Evolutionary conservation across 495 filamentous ascomycete genomes (phyloP).

Genomic region (Aspergillus panamensis): DNA sequence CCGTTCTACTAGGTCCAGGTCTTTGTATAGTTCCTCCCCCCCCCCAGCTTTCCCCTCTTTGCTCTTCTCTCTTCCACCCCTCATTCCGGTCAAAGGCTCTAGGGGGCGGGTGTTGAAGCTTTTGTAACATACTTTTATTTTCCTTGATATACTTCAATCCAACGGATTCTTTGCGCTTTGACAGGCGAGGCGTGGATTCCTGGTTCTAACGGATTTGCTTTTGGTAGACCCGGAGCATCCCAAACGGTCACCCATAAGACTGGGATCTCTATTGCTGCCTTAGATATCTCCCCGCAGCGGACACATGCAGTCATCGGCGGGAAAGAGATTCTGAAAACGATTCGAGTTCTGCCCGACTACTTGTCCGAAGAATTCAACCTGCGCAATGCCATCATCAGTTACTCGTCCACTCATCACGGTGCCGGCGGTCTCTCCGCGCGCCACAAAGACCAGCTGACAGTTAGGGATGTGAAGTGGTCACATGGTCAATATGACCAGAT

Average conservation of each 20-base stretch:
- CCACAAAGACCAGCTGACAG: constrained; percentile 70
- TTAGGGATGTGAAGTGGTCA: constrained; percentile 83
- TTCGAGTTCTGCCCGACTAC: constrained; percentile 64
- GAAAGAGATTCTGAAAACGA: constrained; percentile 78
- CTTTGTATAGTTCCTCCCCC: constrained; percentile 26
- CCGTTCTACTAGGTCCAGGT: constrained; percentile 42
- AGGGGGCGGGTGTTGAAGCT: neutral
- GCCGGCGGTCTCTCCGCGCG: constrained; percentile 48
- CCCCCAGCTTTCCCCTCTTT: constrained; percentile 1
- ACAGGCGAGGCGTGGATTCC: constrained; percentile 6
- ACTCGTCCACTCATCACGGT: constrained; percentile 59
- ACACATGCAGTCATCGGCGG: constrained; percentile 78
- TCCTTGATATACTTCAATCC: neutral
- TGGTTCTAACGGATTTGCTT: constrained; percentile 22
- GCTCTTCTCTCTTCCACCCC: constrained; percentile 3
- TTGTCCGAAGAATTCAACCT: constrained; percentile 78
- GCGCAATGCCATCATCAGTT: constrained; percentile 67
- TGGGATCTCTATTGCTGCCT: constrained; percentile 64
- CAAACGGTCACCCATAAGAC: constrained; percentile 73
- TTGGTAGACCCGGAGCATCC: constrained; percentile 57
- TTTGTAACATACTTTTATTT: constrained; percentile 3
- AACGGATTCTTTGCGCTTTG: constrained; percentile 2
- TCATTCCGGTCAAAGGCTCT: neutral
- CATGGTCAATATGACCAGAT: constrained; percentile 59
- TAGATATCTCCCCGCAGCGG: constrained; percentile 75